Evolutionary conservation across 352 stramenopile genomes (phyloP), one percentile per base, ranked within the genome.

Genomic region (Peronospora destructor): DNA sequence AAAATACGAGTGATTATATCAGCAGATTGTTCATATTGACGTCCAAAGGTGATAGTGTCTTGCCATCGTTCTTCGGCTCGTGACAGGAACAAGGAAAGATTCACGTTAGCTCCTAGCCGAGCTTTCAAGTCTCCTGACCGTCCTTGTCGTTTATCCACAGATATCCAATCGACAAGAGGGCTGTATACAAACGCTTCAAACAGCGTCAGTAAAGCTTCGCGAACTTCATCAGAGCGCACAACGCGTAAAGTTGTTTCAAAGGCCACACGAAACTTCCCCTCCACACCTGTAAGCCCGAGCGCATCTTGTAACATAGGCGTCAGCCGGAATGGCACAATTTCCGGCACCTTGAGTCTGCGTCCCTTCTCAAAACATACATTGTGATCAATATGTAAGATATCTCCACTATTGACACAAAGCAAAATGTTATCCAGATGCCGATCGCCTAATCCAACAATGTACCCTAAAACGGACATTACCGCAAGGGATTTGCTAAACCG

Each of bases 361-460:
- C 88, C 89, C 47, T 87, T 91, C 51, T 97, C 89, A 44, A 97
- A 97, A 46, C 83, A 95, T 6, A 97, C 74, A 37, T 94, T 95
- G 66, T 95, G 94, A 54, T 97, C 89, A 33, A 97, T 96, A 50
- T 97, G 88, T 7, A 96, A 71, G 9, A 96, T 56, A 26, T 95
- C 78, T 1, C 85, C 87, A 19, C 59, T 87, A 8, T 82, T 67
- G 1, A 68, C 46, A 34, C 88, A 91, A 12, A 96, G 41, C 36
- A 97, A 51, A 32, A 97, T 92, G 63, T 97, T 97, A 62, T 95
- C 84, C 21, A 96, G 62, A 56, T 97, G 89, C 2, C 89, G 81
- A 47, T 97, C 89, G 8, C 89, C 89, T 4, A 97, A 66, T 11
- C 89, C 89, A 45, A 97, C 66, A 26, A 95, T 62, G 38, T 95